Percentiles rank a stretch among this genome's conserved stretches.
Conservation (phyloP, 2,329 filamentous ascomycete genomes). For the Hymenoscyphus fructigenus region DNA sequence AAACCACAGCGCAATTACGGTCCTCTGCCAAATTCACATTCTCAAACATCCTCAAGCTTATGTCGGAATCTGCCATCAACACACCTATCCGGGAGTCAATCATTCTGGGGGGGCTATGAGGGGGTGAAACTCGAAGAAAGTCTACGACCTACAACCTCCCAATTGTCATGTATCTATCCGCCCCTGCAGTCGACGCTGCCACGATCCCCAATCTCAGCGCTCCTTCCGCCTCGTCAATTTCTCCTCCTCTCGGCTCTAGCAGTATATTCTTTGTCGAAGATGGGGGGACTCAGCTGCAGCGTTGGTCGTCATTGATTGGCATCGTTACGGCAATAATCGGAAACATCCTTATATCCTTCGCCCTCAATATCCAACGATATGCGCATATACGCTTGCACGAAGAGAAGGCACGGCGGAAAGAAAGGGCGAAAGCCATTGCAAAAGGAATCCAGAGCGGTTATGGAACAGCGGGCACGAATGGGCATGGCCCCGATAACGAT, state of each 20-base stretch:
- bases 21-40: background rate
- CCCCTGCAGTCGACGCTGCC: conserved; percentile 20
- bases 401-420: conserved; percentile 60
- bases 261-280: conserved; percentile 20
- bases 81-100: conserved; percentile 10
- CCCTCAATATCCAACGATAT: conserved; percentile 94
- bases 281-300: conserved; percentile 51
- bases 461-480: conserved; percentile 42
- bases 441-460: conserved; percentile 39
- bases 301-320: conserved; percentile 93
- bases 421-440: conserved; percentile 52
- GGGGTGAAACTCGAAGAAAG: conserved; percentile 22
- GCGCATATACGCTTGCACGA: conserved; percentile 83
- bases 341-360: conserved; percentile 91
- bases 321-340: conserved; percentile 90
- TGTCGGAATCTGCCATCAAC: conserved; percentile 6
- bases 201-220: conserved; percentile 13
- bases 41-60: conserved; percentile 11
- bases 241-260: conserved; percentile 8
- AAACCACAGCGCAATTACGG: background rate
- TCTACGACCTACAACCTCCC: conserved; percentile 12
- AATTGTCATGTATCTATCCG: conserved; percentile 34
- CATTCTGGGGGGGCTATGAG: conserved; percentile 17
- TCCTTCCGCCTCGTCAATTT: conserved; percentile 6
- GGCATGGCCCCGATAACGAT: conserved; percentile 27